These are phyloP conservation scores for Coleophoma eucalyptorum DNA, from an alignment of 2,329 filamentous ascomycete species.

Conservation along the genomic window DNA sequence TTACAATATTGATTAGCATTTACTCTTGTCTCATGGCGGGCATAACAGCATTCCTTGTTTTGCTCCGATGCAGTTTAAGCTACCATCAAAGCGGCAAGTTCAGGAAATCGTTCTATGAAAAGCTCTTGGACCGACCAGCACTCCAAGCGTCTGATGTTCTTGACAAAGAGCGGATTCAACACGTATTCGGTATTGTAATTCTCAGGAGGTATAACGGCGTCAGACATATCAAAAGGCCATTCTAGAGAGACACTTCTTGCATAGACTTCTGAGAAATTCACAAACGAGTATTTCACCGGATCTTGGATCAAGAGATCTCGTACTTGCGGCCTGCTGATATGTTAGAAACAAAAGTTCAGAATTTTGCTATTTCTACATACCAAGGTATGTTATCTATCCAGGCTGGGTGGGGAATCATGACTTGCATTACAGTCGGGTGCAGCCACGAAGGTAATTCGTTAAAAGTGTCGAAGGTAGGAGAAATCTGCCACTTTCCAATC, in stretches of 20 bases:
- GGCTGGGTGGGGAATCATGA: conserved; percentile 3
- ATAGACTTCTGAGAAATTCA: conserved; percentile 4
- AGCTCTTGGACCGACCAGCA: conserved; percentile 3
- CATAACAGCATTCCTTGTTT: not conserved
- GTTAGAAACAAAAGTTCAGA: not conserved
- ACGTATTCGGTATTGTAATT: not conserved
- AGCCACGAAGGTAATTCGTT: conserved; percentile 2
- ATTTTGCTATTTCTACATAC: not conserved
- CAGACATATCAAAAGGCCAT: conserved; percentile 1
- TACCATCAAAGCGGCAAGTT: conserved; percentile 2
- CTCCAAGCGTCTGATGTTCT: conserved; percentile 1
- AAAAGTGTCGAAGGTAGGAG: conserved; percentile 1
- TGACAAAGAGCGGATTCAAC: conserved; percentile 4
- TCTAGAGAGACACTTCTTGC: conserved; percentile 1
- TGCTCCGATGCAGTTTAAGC: not conserved
- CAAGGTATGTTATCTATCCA: conserved; percentile 8
- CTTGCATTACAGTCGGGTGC: conserved; percentile 2
- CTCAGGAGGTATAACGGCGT: conserved; percentile 1
- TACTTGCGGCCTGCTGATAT: not conserved
- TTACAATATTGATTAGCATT: not conserved
- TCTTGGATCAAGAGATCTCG: conserved; percentile 6
- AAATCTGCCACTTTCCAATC: not conserved
- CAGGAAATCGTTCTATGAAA: conserved; percentile 4
- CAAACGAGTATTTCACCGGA: conserved; percentile 4
- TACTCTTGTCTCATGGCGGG: not conserved